Evolutionary conservation across 177 flowering plant species (phyloP), one percentile per base, ranked within the genome.

Genomic region (Vitis hybrid): DNA sequence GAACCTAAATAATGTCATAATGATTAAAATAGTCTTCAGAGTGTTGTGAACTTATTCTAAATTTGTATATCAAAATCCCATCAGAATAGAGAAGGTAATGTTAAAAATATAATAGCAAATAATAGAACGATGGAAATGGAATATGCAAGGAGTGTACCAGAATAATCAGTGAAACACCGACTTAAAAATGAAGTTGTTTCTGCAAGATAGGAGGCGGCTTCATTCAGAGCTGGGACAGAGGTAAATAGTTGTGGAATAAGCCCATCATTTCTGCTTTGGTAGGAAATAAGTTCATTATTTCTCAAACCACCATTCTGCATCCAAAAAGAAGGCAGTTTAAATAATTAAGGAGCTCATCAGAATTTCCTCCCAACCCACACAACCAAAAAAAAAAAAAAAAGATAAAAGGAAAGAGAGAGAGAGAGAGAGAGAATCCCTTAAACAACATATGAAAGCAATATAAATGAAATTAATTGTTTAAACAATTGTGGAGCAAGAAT

Each of bases 121-220:
- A n/a, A 17, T 15, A 24, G 9, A 20, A 30, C 13, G 13, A 35
- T 20, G 18, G 13, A 14, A 5, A 13, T 4, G 58, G 5, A 57
- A 4, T 51, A 9, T 68, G 69, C 50, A 60, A 59, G 32, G 61
- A 68, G 50, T 78, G 62, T 65, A 92, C 98, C 91, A 55, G 91
- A 77, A 68, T 71, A 78, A 66, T 84, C 90, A 64, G 88, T 68
- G 76, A 95, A 90, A 75, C 97, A 93, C 12, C 91, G 73, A 18
- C 88, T 87, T 46, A 93, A 62, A 52, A 76, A 88, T 35, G 98
- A 86, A 61, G 96, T 91, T 63, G 94, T 89, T 72, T 93, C 87
- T 50, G 91, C 78, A 69, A 95, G 77, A 84, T 93, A 89, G 20
- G 90, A 84, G 48, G 97, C 93, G 79, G 98, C 98, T 53, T 87